phyloP scores from a whole-genome alignment of 768 basidiomycete species.

The Cystoderma amianthinum region DNA sequence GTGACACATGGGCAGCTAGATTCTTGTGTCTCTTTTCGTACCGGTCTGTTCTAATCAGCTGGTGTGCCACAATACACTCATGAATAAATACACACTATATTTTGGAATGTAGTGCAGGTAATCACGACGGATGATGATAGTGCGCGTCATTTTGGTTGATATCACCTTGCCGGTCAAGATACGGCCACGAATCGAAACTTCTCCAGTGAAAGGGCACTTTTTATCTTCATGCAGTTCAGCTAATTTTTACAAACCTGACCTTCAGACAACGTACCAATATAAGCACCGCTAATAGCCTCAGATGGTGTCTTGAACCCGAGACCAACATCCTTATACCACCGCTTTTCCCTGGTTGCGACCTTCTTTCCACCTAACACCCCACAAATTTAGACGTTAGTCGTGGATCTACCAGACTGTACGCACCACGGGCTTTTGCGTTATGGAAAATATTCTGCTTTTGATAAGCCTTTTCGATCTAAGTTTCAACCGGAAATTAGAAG shows the following conservation, averaged over 20 bases:
- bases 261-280: constrained; percentile 67
- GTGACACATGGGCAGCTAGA: constrained; percentile 93
- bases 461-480: constrained; percentile 91
- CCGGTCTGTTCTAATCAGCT: constrained; percentile 54
- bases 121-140: constrained; percentile 92
- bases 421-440: constrained; percentile 90
- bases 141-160: constrained; percentile 99
- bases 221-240: constrained; percentile 57
- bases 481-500: constrained; percentile 6
- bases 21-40: constrained; percentile 99
- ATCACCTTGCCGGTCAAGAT: constrained; percentile 97
- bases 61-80: neutral
- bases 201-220: constrained; percentile 98
- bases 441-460: constrained; percentile 99
- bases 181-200: constrained; percentile 97
- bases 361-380: constrained; percentile 70
- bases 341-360: constrained; percentile 88
- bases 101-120: constrained; percentile 97
- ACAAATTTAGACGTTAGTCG: constrained; percentile 3
- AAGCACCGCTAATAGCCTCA: constrained; percentile 93
- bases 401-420: constrained; percentile 30
- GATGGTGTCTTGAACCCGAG: constrained; percentile 94
- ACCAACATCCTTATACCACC: constrained; percentile 99
- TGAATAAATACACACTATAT: constrained; percentile 65
- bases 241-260: neutral